Base-by-base conservation (phyloP, 1,139 yeast genomes). In the Hansenula sp. region DNA sequence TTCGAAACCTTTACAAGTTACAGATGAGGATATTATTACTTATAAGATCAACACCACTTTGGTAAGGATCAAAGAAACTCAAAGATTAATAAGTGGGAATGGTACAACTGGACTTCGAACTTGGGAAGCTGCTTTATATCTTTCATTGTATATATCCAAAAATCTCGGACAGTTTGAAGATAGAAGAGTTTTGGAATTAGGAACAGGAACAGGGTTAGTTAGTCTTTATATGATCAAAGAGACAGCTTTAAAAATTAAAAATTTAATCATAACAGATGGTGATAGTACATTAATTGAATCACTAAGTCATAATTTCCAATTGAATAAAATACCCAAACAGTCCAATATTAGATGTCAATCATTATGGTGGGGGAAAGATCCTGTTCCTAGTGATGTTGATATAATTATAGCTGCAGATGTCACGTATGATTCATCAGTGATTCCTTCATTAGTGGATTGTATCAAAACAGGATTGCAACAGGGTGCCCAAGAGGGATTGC, bases 51-150 rank as follows among this genome's bases (percentile, higher is more conserved):
- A 45, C 3, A 56, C 53, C 1, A 38, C 53, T 1, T 57, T 58
- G 6, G 66, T 82, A 2, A 53, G 59, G 4, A 73, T 83, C 4
- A 64, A 64, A 41, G 94, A 85, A 53, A 69, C 76, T 0, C 94
- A 90, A 0, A 67, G 71, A 42, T 48, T 85, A 37, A 75, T 87
- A 11, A 75, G 87, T 16, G 88, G 88, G 0, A 59, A 66, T 25
- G 95, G 94, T 8, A 83, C 95, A 1, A 90, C 97, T 0, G 97
- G 97, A 0, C 65, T 79, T 43, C 66, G 97, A 34, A 90, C 97
- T 0, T 90, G 97, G 97, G 97, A 88, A 57, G 97, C 96, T 1
- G 85, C 96, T 0, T 51, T 86, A n/a, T 87, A 69, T 44, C 62
- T 89, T 16, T 64, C 82, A 9, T 29, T 40, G 0, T 51, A 39